These are phyloP conservation scores for Coemansia sp. DNA, from an alignment of 192 early-diverging fungal genomes.

Conservation along the genomic window DNA sequence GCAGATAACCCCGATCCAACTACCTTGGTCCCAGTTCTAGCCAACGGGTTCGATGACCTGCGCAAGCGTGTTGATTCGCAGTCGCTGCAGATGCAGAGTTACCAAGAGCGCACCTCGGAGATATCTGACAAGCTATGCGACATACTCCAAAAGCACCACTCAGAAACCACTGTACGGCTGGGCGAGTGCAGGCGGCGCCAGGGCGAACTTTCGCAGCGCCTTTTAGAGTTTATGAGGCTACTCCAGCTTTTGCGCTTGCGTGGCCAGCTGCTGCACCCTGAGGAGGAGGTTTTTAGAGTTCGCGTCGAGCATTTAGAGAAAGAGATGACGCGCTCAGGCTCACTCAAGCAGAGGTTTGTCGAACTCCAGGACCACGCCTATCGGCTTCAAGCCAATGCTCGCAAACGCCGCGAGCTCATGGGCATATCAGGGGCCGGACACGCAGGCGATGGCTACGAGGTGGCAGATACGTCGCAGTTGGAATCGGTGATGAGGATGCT, in stretches of 20 bases:
- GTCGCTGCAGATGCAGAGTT: slow-evolving; percentile 65
- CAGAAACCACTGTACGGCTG: slow-evolving; percentile 73
- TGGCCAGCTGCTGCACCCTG: slow-evolving; percentile 77
- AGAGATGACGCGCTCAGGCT: slow-evolving; percentile 75
- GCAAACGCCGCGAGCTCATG: slow-evolving; percentile 36
- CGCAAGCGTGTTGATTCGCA: slow-evolving; percentile 84
- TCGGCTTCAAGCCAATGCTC: slow-evolving; percentile 64
- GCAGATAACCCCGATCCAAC: slow-evolving; percentile 85
- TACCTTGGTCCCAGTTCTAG: slow-evolving; percentile 90
- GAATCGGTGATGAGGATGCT: slow-evolving; percentile 54
- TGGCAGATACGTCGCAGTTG: slow-evolving; percentile 62
- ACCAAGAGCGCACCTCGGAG: slow-evolving; percentile 75
- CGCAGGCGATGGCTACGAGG: slow-evolving; percentile 57
- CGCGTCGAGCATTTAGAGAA: slow-evolving; percentile 75
- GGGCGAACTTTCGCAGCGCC: slow-evolving; percentile 71
- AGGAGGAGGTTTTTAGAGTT: slow-evolving; percentile 80
- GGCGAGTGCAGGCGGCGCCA: slow-evolving; percentile 82
- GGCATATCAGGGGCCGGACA: slow-evolving; percentile 25
- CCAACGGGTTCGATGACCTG: slow-evolving; percentile 88
- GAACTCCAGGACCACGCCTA: slow-evolving; percentile 83
- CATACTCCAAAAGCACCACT: slow-evolving; percentile 67
- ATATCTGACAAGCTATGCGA: slow-evolving; percentile 61
- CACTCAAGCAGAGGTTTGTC: slow-evolving; percentile 80
- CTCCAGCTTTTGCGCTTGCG: slow-evolving; percentile 83
- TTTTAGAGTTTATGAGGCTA: slow-evolving; percentile 84